phyloP scores from a whole-genome alignment of 1,284 basidiomycete genomes.

The Pseudozyma sp. region DNA sequence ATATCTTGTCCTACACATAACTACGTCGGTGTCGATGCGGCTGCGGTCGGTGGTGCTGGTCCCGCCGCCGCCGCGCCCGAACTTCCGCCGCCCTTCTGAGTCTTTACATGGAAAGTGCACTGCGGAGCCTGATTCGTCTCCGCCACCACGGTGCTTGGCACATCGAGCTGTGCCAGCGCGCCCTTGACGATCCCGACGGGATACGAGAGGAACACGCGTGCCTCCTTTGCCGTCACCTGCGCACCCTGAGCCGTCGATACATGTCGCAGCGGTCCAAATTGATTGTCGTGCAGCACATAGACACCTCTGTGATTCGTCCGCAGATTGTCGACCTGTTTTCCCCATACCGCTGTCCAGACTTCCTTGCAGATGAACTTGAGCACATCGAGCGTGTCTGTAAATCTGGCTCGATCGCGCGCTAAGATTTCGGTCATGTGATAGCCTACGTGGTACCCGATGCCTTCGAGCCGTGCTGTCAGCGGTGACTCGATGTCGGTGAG shows the following conservation, averaged over 20 bases:
- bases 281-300: slow-evolving; percentile 90
- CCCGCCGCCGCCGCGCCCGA: slow-evolving; percentile 1
- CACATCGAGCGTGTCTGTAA: slow-evolving; percentile 85
- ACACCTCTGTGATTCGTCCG: slow-evolving; percentile 93
- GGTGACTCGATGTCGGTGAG: slow-evolving; percentile 76
- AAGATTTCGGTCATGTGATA: slow-evolving; percentile 85
- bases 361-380: slow-evolving; percentile 98
- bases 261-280: slow-evolving; percentile 83
- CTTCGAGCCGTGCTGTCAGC: slow-evolving; percentile 78
- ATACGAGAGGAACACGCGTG: slow-evolving; percentile 51
- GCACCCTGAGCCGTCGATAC: slow-evolving; percentile 82
- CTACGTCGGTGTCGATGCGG: slow-evolving; percentile 5
- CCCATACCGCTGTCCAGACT: slow-evolving; percentile 86
- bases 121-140: slow-evolving; percentile 55
- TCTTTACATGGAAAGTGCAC: slow-evolving; percentile 60
- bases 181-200: slow-evolving; percentile 57
- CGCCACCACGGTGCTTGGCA: slow-evolving; percentile 53
- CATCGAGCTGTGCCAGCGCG: slow-evolving; percentile 55
- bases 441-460: slow-evolving; percentile 87
- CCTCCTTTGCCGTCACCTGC: slow-evolving; percentile 74
- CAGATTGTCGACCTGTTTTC: slow-evolving; percentile 94
- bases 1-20: neutral
- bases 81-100: slow-evolving; percentile 18
- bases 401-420: slow-evolving; percentile 79
- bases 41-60: neutral